Percentiles rank a stretch among this genome's conserved stretches.
Evolutionary conservation across 176 grass and related monocot genomes (phyloP).

Genomic region (Carex scoparia): DNA sequence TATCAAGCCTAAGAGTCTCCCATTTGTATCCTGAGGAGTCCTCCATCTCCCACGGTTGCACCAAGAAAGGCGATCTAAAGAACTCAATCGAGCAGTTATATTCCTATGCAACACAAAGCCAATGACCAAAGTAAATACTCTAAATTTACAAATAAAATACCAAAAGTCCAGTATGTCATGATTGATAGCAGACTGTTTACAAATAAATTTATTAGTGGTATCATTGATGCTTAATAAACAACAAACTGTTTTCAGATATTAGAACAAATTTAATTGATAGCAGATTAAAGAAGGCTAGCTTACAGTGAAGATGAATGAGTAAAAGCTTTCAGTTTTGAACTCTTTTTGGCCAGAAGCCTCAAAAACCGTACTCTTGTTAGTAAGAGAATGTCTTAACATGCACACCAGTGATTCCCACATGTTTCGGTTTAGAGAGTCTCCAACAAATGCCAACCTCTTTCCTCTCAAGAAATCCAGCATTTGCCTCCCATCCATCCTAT

Average conservation of each 20-base stretch:
- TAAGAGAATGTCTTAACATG: slow-evolving; percentile 56
- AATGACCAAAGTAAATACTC: slow-evolving; percentile 8
- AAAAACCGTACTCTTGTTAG: slow-evolving; percentile 84
- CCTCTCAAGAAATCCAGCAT: slow-evolving; percentile 87
- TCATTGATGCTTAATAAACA: background rate
- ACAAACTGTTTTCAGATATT: background rate
- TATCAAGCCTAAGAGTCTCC: slow-evolving; percentile 93
- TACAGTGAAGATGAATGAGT: slow-evolving; percentile 88
- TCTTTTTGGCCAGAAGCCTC: slow-evolving; percentile 71
- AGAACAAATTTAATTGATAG: no score
- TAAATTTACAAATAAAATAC: background rate
- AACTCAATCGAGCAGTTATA: slow-evolving; percentile 92
- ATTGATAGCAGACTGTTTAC: no score
- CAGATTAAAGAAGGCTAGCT: background rate
- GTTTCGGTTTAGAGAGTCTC: slow-evolving; percentile 90
- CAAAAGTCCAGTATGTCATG: background rate
- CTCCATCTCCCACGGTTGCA: slow-evolving; percentile 73
- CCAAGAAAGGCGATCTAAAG: slow-evolving; percentile 86
- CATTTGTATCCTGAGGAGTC: slow-evolving; percentile 45
- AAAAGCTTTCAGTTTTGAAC: slow-evolving; percentile 75
- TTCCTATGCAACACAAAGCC: slow-evolving; percentile 40
- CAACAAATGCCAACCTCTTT: slow-evolving; percentile 70
- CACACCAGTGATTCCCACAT: slow-evolving; percentile 99
- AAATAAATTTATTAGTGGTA: no score
- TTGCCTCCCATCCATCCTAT: slow-evolving; percentile 63